Base-by-base conservation (phyloP, 441 rosid species). In the Populus trichocarpa region DNA sequence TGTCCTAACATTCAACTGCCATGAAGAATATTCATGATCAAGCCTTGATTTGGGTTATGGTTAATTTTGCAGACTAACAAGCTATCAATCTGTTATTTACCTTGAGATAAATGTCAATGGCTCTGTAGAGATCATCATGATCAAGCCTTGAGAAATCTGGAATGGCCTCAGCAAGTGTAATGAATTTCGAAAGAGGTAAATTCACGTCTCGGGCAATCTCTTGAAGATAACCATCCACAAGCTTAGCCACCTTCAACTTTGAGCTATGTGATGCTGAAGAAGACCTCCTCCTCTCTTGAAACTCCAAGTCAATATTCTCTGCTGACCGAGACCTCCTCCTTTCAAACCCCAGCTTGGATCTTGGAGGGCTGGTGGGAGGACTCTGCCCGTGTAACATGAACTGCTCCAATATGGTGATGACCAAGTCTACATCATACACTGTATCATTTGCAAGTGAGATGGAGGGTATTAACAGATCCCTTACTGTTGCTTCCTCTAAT, bases 91-190 rank as follows among this genome's bases (percentile, higher is more conserved):
- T 32, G 63, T 59, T 18, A 71, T 42, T 35, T 87, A 93, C 98
- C 98, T 95, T 95, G 75, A 97, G 97, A 86, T 88, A 95, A 78
- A 83, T 91, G 89, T 93, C 94, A 83, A 97, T 90, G 42, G 97
- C 97, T 83, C 86, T 91, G 91, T 95, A 97, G 38, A 97, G 97
- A 76, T 88, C 92, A 80, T 97, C 97, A 77, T 97, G 98, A 79
- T 88, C 89, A 75, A 86, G 80, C 71, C 98, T 83, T 57, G 97
- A 93, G 78, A 83, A 78, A 71, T 89, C 90, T 0, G 99, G 98
- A 78, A 93, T 78, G 46, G 93, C 79, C 84, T 97, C 98, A 0
- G 99, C 99, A 71, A 95, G 84, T 64, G 93, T 84, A 38, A 89
- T 86, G 23, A 93, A 81, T 79, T 88, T 89, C 12, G 87, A 73